phyloP scores from a whole-genome alignment of 129 eudicot genomes.

The Helichrysum umbraculigerum region DNA sequence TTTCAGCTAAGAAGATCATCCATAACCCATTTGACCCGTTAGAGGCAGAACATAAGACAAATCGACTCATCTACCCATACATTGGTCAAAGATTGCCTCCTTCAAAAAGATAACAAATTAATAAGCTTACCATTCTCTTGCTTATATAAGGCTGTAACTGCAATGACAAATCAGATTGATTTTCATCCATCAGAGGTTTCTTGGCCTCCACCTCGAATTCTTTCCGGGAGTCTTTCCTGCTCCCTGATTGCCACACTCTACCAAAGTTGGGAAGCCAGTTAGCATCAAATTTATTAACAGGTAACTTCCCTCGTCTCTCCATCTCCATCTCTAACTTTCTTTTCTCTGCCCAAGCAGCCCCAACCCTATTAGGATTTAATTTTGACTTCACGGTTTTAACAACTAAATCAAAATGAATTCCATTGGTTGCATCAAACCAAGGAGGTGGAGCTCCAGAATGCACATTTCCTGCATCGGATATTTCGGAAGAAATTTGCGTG shows the following conservation, averaged over 20 bases:
- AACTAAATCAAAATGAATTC: slow-evolving; percentile 18
- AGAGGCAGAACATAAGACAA: too few species aligned
- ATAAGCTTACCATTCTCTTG: slow-evolving; percentile 72
- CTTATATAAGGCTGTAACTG: slow-evolving; percentile 86
- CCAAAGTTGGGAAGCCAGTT: slow-evolving; percentile 98
- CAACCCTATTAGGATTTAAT: slow-evolving; percentile 87
- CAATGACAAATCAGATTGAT: slow-evolving; percentile 41
- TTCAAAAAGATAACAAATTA: neutral
- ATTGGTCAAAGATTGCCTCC: neutral
- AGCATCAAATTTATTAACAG: slow-evolving; percentile 44
- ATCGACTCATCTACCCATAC: neutral
- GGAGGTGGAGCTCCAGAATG: slow-evolving; percentile 97
- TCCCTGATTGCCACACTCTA: slow-evolving; percentile 97
- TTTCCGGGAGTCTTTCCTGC: slow-evolving; percentile 85
- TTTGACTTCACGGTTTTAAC: slow-evolving; percentile 48
- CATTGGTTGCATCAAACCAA: slow-evolving; percentile 57
- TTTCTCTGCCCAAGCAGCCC: slow-evolving; percentile 99
- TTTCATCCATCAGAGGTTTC: slow-evolving; percentile 35
- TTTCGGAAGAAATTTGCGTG: slow-evolving; percentile 46
- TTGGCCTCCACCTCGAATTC: slow-evolving; percentile 59
- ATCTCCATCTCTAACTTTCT: slow-evolving; percentile 83
- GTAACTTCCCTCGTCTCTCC: slow-evolving; percentile 74
- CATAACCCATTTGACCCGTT: neutral
- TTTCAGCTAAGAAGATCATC: too few species aligned
- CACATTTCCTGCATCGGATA: slow-evolving; percentile 58